Percentiles rank a stretch among this genome's conserved stretches.
Evolutionary conservation across 805 yeast species (phyloP).

Genomic region (Yarrowia deformans): DNA sequence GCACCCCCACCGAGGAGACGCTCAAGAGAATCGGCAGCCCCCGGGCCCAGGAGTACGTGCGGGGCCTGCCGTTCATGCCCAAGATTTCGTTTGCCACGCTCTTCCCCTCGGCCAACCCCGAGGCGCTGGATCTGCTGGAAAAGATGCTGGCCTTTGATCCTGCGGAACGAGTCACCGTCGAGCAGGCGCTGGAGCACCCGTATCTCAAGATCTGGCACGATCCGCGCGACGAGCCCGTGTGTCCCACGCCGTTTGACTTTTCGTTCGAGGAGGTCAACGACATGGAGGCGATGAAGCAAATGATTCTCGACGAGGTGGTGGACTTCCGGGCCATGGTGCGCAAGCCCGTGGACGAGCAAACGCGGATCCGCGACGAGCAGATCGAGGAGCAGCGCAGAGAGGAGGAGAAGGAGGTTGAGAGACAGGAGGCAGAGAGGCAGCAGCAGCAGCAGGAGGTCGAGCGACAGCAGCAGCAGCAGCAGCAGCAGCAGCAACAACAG

Average conservation of each 20-base stretch:
- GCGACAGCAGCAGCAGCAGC: conserved; percentile 43
- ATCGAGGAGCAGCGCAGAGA: conserved; percentile 48
- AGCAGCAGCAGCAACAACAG: conserved; percentile 40
- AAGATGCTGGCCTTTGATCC: conserved; percentile 90
- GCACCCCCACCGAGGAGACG: conserved; percentile 86
- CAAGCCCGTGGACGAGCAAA: conserved; percentile 60
- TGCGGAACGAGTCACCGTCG: conserved; percentile 79
- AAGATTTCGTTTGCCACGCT: conserved; percentile 72
- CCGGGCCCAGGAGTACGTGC: conserved; percentile 90
- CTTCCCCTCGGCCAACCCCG: conserved; percentile 86
- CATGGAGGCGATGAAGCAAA: conserved; percentile 71
- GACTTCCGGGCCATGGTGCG: conserved; percentile 82
- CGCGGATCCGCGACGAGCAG: conserved; percentile 45
- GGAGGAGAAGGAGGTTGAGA: conserved; percentile 46
- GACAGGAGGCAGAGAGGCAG: conserved; percentile 48
- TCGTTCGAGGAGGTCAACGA: conserved; percentile 86
- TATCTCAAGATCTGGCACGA: conserved; percentile 91
- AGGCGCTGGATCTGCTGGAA: conserved; percentile 80
- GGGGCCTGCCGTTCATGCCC: conserved; percentile 82
- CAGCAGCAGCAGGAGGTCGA: conserved; percentile 51
- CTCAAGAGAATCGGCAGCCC: conserved; percentile 76
- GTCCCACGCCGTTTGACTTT: conserved; percentile 83
- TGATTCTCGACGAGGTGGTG: conserved; percentile 82
- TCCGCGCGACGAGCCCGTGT: conserved; percentile 83
- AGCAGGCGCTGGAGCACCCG: conserved; percentile 88